Conservation (phyloP, 306 rosid genomes). For the Leucaena leucocephala region DNA sequence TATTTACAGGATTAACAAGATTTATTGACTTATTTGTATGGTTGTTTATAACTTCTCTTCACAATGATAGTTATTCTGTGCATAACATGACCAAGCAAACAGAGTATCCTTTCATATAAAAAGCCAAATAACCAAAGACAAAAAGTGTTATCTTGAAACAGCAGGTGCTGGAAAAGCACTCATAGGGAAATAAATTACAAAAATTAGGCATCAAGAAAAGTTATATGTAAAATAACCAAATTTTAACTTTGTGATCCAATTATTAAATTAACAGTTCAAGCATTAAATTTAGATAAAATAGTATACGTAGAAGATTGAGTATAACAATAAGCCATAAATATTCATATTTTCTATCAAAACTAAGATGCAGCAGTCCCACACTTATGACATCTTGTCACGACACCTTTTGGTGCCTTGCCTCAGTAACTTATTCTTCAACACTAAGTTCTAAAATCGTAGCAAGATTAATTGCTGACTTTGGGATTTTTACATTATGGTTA, state of each 20-base stretch:
- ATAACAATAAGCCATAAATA: not conserved
- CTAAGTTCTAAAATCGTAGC: conserved; percentile 4
- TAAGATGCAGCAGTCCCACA: not conserved
- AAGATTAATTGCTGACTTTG: conserved; percentile 18
- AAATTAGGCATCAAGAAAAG: not conserved
- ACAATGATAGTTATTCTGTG: not conserved
- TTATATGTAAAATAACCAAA: not conserved
- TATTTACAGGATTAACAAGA: not conserved
- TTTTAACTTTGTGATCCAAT: not conserved
- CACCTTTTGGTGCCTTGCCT: not conserved
- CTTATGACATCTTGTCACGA: not conserved
- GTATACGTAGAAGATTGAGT: not conserved
- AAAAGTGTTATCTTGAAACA: not conserved
- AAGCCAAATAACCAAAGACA: not conserved
- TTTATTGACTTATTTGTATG: not conserved
- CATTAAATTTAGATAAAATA: not conserved
- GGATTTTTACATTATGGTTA: not conserved
- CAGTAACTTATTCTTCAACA: not conserved
- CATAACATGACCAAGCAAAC: not conserved
- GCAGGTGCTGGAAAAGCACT: not conserved
- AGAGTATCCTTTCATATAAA: conserved; percentile 2
- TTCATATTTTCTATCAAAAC: not conserved
- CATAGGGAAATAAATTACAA: not conserved
- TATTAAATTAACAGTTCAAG: not conserved
- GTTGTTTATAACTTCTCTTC: not conserved